A percentile compares a stretch with the other conserved stretches of the same genome.
phyloP scores from a whole-genome alignment of 2,329 filamentous ascomycete species.

The Cadophora sp. region DNA sequence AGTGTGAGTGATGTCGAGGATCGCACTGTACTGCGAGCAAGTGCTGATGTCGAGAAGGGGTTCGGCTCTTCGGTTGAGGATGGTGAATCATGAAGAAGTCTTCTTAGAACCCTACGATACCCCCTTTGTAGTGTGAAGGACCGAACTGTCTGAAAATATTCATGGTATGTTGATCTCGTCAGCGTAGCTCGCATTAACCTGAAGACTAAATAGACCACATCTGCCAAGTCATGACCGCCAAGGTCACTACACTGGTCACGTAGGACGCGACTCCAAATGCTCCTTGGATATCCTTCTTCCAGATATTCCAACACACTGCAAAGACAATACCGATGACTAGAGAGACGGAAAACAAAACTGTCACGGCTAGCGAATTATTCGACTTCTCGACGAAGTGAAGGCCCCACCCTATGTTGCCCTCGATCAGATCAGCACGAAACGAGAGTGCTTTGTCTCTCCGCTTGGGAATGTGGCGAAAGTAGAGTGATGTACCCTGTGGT shows the following conservation, averaged over 20 bases:
- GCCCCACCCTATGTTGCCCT: slow-evolving; percentile 19
- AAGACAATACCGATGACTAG: slow-evolving; percentile 16
- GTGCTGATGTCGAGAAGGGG: slow-evolving; percentile 23
- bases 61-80: slow-evolving; percentile 6
- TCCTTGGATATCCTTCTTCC: slow-evolving; percentile 25
- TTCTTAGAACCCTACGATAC: background rate
- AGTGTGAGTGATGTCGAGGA: slow-evolving; percentile 19
- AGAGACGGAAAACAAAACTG: slow-evolving; percentile 16
- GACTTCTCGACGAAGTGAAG: slow-evolving; percentile 20
- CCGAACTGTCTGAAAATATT: background rate
- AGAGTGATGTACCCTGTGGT: slow-evolving; percentile 3
- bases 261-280: slow-evolving; percentile 28
- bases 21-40: background rate
- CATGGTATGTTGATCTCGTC: background rate
- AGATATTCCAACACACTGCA: slow-evolving; percentile 17
- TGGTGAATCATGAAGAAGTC: background rate
- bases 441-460: slow-evolving; percentile 12
- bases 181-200: background rate
- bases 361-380: slow-evolving; percentile 18
- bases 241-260: slow-evolving; percentile 26
- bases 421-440: slow-evolving; percentile 14
- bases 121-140: background rate
- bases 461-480: slow-evolving; percentile 22
- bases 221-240: slow-evolving; percentile 28
- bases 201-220: slow-evolving; percentile 15